Evolutionary conservation across 306 rosid genomes (phyloP).

Genomic region (Betula pendula): DNA sequence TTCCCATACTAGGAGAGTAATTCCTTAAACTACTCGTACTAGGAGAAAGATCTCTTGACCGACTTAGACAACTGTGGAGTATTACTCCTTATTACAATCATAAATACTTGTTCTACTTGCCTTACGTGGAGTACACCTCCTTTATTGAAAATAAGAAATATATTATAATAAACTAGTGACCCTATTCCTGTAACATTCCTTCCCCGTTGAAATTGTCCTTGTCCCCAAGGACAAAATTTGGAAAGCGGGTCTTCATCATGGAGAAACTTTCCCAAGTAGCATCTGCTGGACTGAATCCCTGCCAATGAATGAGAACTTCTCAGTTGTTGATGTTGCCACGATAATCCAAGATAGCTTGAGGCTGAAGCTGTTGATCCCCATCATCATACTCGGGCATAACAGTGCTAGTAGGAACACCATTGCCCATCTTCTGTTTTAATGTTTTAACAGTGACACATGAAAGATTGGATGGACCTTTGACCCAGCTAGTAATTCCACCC

Average conservation of each 20-base stretch:
- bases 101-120: no score
- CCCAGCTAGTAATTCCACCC: neutral
- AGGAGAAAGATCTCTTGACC: no score
- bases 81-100: no score
- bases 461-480: neutral
- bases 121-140: accelerated
- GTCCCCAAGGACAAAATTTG: neutral
- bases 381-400: no score
- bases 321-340: accelerated
- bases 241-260: no score
- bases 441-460: neutral
- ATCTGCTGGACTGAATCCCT: neutral
- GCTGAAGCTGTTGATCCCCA: no score
- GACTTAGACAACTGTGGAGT: no score
- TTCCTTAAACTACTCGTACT: no score
- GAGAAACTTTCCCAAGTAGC: neutral
- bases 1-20: no score
- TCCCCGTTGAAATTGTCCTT: neutral
- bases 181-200: neutral
- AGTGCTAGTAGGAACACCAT: no score
- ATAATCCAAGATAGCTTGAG: no score
- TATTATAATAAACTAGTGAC: accelerated
- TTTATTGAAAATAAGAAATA: no score
- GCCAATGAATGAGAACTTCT: neutral
- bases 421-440: neutral